Evolutionary conservation across 192 early-diverging fungal species (phyloP).

Genomic region (Mortierella alpina): DNA sequence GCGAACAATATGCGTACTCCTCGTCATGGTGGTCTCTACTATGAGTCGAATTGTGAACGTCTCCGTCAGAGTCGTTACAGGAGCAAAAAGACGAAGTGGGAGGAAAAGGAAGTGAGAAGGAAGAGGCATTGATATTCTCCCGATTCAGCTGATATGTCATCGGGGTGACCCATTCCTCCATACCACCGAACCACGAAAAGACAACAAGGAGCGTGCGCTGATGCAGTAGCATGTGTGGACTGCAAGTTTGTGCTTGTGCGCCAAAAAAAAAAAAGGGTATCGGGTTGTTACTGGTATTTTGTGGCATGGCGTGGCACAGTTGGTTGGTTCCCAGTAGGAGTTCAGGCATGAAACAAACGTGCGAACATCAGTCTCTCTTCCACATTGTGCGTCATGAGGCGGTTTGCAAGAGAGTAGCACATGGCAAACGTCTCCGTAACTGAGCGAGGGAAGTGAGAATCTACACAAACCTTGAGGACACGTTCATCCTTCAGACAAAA

Average conservation of each 20-base stretch:
- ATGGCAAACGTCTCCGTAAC: too few relatives aligned
- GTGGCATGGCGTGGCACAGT: slow-evolving; percentile 23
- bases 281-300: too few relatives aligned
- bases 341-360: neutral
- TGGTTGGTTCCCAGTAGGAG: slow-evolving; percentile 15
- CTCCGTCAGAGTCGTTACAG: neutral
- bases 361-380: neutral
- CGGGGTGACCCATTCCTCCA: neutral
- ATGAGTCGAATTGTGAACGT: neutral
- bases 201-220: neutral
- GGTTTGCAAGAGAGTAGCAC: too few relatives aligned
- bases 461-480: too few relatives aligned
- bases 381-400: too few relatives aligned
- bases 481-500: too few relatives aligned
- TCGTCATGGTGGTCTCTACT: neutral
- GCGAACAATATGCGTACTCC: neutral
- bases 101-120: neutral
- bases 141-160: too few relatives aligned
- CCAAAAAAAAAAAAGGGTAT: neutral
- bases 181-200: neutral
- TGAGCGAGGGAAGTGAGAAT: too few relatives aligned
- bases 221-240: neutral
- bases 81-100: neutral
- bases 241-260: slow-evolving; percentile 11
- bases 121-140: neutral